These are phyloP conservation scores for Pseudozyma tsukubaensis DNA, from an alignment of 1,284 basidiomycete species.

Conservation along the genomic window DNA sequence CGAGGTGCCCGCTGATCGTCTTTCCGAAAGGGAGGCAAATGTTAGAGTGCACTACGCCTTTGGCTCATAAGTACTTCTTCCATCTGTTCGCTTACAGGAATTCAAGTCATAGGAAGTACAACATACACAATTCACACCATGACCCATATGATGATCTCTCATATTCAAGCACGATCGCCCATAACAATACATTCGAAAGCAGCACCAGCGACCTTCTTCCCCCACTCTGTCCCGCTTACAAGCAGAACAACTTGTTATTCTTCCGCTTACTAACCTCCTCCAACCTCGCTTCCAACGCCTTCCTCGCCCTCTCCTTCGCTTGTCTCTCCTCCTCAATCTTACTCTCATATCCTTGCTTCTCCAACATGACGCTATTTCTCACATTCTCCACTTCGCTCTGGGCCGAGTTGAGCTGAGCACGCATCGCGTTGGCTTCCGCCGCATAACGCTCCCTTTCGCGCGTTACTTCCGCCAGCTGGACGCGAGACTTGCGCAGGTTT, in stretches of 20 bases:
- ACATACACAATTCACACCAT: too few relatives aligned
- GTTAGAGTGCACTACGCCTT: too few relatives aligned
- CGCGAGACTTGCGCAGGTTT: constrained; percentile 62
- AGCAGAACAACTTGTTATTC: constrained; percentile 59
- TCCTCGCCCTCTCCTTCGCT: constrained; percentile 59
- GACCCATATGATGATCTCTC: too few relatives aligned
- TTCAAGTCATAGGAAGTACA: too few relatives aligned
- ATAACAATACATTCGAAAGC: not conserved
- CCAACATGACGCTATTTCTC: constrained; percentile 52
- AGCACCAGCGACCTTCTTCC: not conserved
- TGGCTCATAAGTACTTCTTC: too few relatives aligned
- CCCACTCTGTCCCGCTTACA: constrained; percentile 26
- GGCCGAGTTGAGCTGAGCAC: constrained; percentile 51
- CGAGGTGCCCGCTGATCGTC: too few relatives aligned
- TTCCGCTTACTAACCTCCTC: constrained; percentile 63
- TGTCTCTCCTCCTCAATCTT: constrained; percentile 56
- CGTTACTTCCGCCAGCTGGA: constrained; percentile 62
- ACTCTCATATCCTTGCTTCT: constrained; percentile 60
- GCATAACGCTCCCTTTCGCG: constrained; percentile 58
- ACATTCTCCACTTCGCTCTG: constrained; percentile 60
- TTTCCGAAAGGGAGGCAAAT: too few relatives aligned
- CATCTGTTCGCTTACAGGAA: too few relatives aligned
- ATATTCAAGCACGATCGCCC: not conserved
- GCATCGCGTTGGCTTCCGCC: constrained; percentile 55
- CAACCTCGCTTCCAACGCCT: constrained; percentile 57